phyloP scores from a whole-genome alignment of 768 basidiomycete genomes.

The Mycena amicta region DNA sequence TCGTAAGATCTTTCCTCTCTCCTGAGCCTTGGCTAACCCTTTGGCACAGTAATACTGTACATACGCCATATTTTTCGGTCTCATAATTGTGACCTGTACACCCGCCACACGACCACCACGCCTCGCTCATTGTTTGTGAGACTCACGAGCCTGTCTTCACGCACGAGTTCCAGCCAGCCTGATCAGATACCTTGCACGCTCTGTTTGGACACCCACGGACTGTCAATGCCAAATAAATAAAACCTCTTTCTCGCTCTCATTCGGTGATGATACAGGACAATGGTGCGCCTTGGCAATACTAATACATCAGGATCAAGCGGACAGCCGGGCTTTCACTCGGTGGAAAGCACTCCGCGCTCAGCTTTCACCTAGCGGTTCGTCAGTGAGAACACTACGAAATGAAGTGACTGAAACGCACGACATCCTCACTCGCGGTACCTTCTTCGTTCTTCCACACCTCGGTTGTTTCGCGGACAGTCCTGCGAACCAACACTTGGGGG shows the following conservation, averaged over 20 bases:
- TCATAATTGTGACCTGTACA: constrained; percentile 15
- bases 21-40: not conserved
- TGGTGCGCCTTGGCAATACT: constrained; percentile 5
- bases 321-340: constrained; percentile 3
- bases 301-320: constrained; percentile 8
- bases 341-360: constrained; percentile 24
- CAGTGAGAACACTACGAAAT: not conserved
- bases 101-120: too few species aligned
- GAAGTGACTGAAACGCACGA: constrained; percentile 24
- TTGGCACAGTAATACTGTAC: constrained; percentile 17
- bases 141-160: constrained; percentile 16
- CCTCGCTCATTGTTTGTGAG: constrained; percentile 3
- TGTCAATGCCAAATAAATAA: constrained; percentile 21
- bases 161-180: too few species aligned
- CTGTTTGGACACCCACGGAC: constrained; percentile 23
- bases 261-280: constrained; percentile 6
- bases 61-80: constrained; percentile 18
- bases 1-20: constrained; percentile 49
- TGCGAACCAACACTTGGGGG: constrained; percentile 29
- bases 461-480: constrained; percentile 26
- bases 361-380: constrained; percentile 30
- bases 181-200: too few species aligned
- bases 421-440: constrained; percentile 36
- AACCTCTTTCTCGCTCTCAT: constrained; percentile 10
- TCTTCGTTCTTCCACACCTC: constrained; percentile 22